Percentiles rank a stretch among this genome's conserved stretches.
Evolutionary conservation across 352 stramenopile species (phyloP).

Genomic region (Hyphochytrium catenoides): DNA sequence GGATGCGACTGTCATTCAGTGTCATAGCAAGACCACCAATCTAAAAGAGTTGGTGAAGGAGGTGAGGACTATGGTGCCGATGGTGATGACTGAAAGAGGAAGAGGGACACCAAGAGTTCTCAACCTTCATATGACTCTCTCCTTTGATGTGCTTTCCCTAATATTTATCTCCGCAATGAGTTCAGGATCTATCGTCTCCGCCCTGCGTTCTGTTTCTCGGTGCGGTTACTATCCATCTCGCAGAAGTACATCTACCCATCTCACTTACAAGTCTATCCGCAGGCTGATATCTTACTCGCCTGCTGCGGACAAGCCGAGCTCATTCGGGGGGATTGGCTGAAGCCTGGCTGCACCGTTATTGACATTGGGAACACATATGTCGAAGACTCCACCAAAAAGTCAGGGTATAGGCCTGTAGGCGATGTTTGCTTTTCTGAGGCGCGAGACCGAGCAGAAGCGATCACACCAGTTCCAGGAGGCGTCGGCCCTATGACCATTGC

Average conservation of each 20-base stretch:
- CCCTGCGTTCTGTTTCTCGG: too few species aligned
- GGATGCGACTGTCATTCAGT: slow-evolving; percentile 92
- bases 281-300: slow-evolving; percentile 91
- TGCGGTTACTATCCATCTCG: too few species aligned
- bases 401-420: slow-evolving; percentile 83
- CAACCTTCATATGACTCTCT: too few species aligned
- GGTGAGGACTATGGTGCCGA: too few species aligned
- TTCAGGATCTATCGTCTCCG: too few species aligned
- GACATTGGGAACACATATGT: slow-evolving; percentile 99
- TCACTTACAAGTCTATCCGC: too few species aligned
- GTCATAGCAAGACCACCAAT: slow-evolving; percentile 81
- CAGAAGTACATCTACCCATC: too few species aligned
- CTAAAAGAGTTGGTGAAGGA: slow-evolving; percentile 54
- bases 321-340: slow-evolving; percentile 86
- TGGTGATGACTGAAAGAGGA: too few species aligned
- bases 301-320: slow-evolving; percentile 83
- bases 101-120: too few species aligned
- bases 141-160: too few species aligned
- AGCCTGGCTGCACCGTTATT: slow-evolving; percentile 86
- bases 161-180: too few species aligned
- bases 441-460: slow-evolving; percentile 43
- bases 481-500: slow-evolving; percentile 97
- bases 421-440: slow-evolving; percentile 81
- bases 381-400: slow-evolving; percentile 21
- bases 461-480: slow-evolving; percentile 92